These are phyloP conservation scores for Tylopilus rubrobrunneus DNA, from an alignment of 768 basidiomycete species.

Conservation along the genomic window DNA sequence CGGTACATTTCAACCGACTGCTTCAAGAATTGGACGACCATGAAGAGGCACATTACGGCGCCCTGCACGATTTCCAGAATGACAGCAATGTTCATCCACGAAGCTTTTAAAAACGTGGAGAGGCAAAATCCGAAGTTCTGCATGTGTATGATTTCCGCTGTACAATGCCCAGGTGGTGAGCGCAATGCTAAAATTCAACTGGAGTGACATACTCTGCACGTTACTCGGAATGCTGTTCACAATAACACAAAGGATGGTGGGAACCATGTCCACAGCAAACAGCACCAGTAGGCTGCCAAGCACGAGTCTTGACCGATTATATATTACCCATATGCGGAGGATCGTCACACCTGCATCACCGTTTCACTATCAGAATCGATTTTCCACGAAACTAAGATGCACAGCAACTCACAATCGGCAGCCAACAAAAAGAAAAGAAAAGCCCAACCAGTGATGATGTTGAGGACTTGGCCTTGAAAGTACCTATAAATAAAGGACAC, in stretches of 20 bases:
- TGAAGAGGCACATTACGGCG: not conserved
- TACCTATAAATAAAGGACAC: not conserved
- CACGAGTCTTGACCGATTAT: not conserved
- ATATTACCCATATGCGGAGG: slow-evolving; percentile 1
- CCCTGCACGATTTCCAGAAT: not conserved
- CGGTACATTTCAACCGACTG: not conserved
- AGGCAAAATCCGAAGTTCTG: not conserved
- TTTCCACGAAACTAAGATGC: no score
- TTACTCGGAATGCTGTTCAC: not conserved
- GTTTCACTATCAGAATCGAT: not conserved
- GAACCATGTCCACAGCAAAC: not conserved
- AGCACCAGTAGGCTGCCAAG: not conserved
- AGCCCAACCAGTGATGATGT: not conserved
- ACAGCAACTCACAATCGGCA: slow-evolving; percentile 4
- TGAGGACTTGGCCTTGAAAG: not conserved
- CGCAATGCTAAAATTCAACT: not conserved
- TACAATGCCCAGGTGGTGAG: not conserved
- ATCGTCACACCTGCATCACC: slow-evolving; percentile 1
- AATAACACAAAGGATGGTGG: not conserved
- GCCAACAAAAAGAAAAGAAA: slow-evolving; percentile 1
- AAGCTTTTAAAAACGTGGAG: no score
- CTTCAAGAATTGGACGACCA: not conserved
- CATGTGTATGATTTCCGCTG: not conserved
- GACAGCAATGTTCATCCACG: not conserved
- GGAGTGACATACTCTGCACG: not conserved